Evolutionary conservation across 192 early-diverging fungal genomes (phyloP), one percentile per base, ranked within the genome.

Genomic region (Podila clonocystis): DNA sequence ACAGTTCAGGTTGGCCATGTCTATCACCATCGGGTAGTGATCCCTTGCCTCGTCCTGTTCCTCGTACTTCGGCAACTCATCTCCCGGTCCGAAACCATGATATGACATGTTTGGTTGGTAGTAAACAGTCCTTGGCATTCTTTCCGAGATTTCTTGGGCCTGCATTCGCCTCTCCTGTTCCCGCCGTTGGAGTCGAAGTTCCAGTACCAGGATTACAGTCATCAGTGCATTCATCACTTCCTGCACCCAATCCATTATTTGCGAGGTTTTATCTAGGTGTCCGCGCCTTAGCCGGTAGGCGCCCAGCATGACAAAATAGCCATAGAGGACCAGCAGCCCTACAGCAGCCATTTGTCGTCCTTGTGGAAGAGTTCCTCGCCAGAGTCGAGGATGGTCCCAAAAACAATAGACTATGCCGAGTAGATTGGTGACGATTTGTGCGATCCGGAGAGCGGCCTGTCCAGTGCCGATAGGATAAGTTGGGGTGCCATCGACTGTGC

Each of bases 181-280:
- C 26, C 19, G 48, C 41, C 64, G 17, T 52, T 65, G 64, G 12
- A 65, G n/a, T 24, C 64, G 22, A 15, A 20, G 20, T 6, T 65
- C 64, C 2, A 65, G 3, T 13, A 31, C 22, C 0, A 65, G 29
- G n/a, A 65, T 9, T 9, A 50, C 9, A 13, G 31, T 45, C 64
- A 65, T 50, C 20, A 50, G 2, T 9, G 49, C 3, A 29, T 50
- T 65, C 64, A 65, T 28, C 22, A 50, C 41, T 5, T 49, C n/a
- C 15, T 26, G 28, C 29, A 65, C 64, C 64, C 64, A 65, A 17
- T 24, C 64, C 41, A 65, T 52, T 13, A 65, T 22, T 8, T 24
- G 52, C 5, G 52, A n/a, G 1, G n/a, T 26, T 26, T 48, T 48
- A 29, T 31, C 45, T 17, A 19, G 19, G 2, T 26, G n/a, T 1